Base-by-base conservation (phyloP, 306 rosid genomes). In the Gynostemma pentaphyllum region DNA sequence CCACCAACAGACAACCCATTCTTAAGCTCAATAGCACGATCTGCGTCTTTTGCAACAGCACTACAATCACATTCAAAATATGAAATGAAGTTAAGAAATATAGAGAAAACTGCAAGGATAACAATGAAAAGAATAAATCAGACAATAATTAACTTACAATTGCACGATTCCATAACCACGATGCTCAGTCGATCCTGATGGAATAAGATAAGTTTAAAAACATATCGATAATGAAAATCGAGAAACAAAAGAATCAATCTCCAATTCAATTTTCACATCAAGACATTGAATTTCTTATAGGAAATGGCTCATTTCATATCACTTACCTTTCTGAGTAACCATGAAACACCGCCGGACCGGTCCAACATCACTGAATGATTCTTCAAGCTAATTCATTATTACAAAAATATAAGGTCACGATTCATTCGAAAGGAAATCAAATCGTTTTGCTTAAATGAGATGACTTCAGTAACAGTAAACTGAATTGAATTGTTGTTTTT, bases 271-370 rank as follows among this genome's bases (percentile, higher is more conserved):
- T 55, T 1, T 55, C 42, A 29, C 42, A 1, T 32, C 7, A 55
- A 13, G 32, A 12, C 24, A 16, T 45, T 11, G 6, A 27, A 34
- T 34, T 9, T 56, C 21, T 3, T 56, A 10, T 7, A 8, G 7
- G 9, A 21, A 18, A 56, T 53, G 39, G 39, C 61, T 28, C 22
- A 7, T 53, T 28, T n/a, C n/a, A n/a, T n/a, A n/a, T n/a, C n/a
- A n/a, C n/a, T 56, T 66, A 92, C 96, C 96, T 67, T 86, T 86
- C 46, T 81, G 72, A 1, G 80, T 79, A 66, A 86, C 99, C 95
- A 92, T 74, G 82, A 88, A 92, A 67, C 95, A 82, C 36, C 96
- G 86, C 75, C 96, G 74, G 50, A 88, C 74, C 24, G 96, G 99
- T 62, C 99, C 99, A 29, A 86, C 86, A 49, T 86, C 96, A 50